Evolutionary conservation across 2,329 filamentous ascomycete genomes (phyloP).

Genomic region (Ophiostoma tasmaniense): DNA sequence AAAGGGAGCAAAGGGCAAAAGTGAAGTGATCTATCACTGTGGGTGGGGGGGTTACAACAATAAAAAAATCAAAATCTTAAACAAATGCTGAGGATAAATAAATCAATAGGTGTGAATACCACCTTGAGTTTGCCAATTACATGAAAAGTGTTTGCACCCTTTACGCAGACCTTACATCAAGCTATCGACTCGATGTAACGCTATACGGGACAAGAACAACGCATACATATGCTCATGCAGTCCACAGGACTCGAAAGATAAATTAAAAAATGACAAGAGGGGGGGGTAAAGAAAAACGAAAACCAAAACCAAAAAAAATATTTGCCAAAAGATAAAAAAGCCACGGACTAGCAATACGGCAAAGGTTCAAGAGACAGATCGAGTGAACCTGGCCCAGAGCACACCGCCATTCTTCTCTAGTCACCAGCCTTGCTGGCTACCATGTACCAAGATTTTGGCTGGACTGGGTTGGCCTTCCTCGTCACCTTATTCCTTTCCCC

Average conservation of each 20-base stretch:
- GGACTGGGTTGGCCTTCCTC: background rate
- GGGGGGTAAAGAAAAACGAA: background rate
- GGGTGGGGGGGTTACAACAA: background rate
- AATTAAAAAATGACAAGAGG: background rate
- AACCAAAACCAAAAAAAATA: background rate
- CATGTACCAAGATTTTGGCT: background rate
- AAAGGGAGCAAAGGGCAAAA: background rate
- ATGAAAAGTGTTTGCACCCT: background rate
- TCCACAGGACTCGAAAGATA: background rate
- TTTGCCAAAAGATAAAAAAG: background rate
- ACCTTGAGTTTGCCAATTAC: background rate
- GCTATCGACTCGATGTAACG: conserved; percentile 1
- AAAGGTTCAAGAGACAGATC: background rate
- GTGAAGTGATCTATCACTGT: background rate
- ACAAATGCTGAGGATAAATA: background rate
- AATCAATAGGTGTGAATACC: background rate
- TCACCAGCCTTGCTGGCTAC: background rate
- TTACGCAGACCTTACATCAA: background rate
- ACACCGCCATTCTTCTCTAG: background rate
- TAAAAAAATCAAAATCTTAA: background rate
- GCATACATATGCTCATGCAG: conserved; percentile 2
- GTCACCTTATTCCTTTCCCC: background rate
- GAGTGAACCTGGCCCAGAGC: background rate
- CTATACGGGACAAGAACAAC: conserved; percentile 1
- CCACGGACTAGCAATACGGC: too few relatives aligned